phyloP scores from a whole-genome alignment of 805 yeast species.

The Cyberlindnera subsufficiens region DNA sequence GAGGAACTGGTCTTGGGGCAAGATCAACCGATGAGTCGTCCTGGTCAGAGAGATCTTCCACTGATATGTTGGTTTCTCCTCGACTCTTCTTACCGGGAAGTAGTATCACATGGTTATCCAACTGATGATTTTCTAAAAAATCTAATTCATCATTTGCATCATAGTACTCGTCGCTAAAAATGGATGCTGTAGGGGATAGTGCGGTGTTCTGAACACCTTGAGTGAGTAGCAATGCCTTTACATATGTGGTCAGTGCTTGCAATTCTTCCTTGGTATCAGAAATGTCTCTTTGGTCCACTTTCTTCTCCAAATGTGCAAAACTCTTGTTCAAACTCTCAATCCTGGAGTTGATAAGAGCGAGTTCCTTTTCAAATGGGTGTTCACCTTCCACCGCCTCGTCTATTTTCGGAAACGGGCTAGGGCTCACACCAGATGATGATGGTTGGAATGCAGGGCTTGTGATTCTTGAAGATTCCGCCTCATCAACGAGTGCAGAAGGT shows the following conservation, averaged over 20 bases:
- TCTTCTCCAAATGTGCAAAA: neutral
- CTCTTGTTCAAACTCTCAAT: slow-evolving; percentile 2
- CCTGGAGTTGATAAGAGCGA: slow-evolving; percentile 1
- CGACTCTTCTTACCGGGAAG: slow-evolving; percentile 11
- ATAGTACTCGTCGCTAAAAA: slow-evolving; percentile 42
- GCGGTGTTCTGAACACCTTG: slow-evolving; percentile 1
- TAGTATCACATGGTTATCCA: slow-evolving; percentile 18
- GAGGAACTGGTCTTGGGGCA: neutral
- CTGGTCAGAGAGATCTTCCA: slow-evolving; percentile 22
- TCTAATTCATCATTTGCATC: slow-evolving; percentile 47
- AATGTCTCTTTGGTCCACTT: neutral
- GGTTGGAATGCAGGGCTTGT: slow-evolving; percentile 2
- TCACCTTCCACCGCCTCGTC: slow-evolving; percentile 1
- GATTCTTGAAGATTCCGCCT: neutral
- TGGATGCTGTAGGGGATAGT: slow-evolving; percentile 24
- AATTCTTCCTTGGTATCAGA: slow-evolving; percentile 3
- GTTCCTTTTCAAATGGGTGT: neutral
- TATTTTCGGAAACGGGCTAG: neutral
- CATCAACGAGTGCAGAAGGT: neutral
- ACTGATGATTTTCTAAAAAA: slow-evolving; percentile 31
- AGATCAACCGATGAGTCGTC: slow-evolving; percentile 10
- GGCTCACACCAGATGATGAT: neutral
- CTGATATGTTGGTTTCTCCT: slow-evolving; percentile 8
- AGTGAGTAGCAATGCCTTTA: slow-evolving; percentile 5
- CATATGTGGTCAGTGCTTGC: slow-evolving; percentile 3